Conservation (phyloP, 1,284 basidiomycete species). For the Fomitopsis palustris region DNA sequence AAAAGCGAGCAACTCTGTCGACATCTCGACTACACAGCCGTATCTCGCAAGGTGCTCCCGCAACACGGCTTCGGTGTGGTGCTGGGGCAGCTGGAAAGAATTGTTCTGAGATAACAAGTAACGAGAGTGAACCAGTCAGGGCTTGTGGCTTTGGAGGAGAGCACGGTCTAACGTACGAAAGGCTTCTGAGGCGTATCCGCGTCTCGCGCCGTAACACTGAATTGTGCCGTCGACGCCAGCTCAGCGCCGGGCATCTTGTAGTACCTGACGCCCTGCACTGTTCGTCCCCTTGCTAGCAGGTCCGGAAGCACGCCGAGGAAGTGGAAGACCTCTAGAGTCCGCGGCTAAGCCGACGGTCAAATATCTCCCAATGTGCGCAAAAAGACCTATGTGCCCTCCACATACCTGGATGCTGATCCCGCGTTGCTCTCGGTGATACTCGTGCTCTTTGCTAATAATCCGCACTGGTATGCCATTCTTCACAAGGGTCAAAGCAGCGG, state of each 20-base stretch:
- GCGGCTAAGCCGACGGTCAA: conserved; percentile 2
- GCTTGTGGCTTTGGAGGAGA: conserved; percentile 14
- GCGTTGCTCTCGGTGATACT: conserved; percentile 18
- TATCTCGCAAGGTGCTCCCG: conserved; percentile 22
- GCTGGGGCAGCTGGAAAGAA: conserved; percentile 23
- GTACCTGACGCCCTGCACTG: neutral
- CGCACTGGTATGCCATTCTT: conserved; percentile 26
- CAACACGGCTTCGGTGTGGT: conserved; percentile 23
- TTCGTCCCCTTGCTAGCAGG: neutral
- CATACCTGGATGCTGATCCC: conserved; percentile 24
- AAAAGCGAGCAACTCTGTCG: conserved; percentile 22
- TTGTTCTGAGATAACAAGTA: conserved; percentile 5
- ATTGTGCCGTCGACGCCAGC: conserved; percentile 3
- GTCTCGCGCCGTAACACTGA: conserved; percentile 2
- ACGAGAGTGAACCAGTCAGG: neutral
- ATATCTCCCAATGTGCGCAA: neutral
- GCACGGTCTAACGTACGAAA: neutral
- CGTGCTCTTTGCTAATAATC: conserved; percentile 28
- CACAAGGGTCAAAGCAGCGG: conserved; percentile 15
- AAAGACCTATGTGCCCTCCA: neutral
- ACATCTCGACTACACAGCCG: conserved; percentile 26
- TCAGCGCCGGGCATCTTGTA: conserved; percentile 12
- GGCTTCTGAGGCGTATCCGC: conserved; percentile 9
- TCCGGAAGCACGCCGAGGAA: conserved; percentile 13
- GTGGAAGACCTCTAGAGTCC: conserved; percentile 13